Conservation (phyloP, 345 rosid genomes). For the Dovyalis caffra region DNA sequence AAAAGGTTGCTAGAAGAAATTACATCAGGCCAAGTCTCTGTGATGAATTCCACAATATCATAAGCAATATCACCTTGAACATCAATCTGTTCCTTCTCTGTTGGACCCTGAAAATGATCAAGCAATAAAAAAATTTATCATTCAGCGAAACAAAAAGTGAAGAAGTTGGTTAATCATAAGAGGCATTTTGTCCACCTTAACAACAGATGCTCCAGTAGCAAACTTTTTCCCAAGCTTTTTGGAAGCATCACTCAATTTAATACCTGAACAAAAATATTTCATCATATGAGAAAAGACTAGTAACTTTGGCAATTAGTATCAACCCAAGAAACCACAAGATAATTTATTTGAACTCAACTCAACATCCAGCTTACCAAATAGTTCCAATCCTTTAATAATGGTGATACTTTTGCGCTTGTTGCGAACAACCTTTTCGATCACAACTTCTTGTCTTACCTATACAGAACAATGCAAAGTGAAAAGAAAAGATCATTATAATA, state of each 20-base stretch:
- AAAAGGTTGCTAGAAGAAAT: slow-evolving; percentile 9
- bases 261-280: slow-evolving; percentile 44
- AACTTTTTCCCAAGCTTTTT: slow-evolving; percentile 96
- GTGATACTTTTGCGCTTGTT: slow-evolving; percentile 95
- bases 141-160: background rate
- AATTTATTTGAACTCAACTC: slow-evolving; percentile 3
- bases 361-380: slow-evolving; percentile 63
- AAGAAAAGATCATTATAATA: background rate
- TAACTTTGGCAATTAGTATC: background rate
- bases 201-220: slow-evolving; percentile 97
- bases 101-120: slow-evolving; percentile 67
- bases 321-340: background rate
- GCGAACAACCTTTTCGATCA: slow-evolving; percentile 85
- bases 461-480: background rate
- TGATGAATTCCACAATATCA: slow-evolving; percentile 79
- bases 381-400: slow-evolving; percentile 85
- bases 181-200: slow-evolving; percentile 57
- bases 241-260: slow-evolving; percentile 90
- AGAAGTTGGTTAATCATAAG: background rate
- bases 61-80: slow-evolving; percentile 96
- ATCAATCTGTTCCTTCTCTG: slow-evolving; percentile 96
- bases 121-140: slow-evolving; percentile 1
- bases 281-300: background rate
- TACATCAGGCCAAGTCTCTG: slow-evolving; percentile 91
- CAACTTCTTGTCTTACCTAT: slow-evolving; percentile 87